Percentiles rank a stretch among this genome's conserved stretches.
Conservation (phyloP, 225 moss, liverwort and hornwort species). For the Sphagnum tenellum region DNA sequence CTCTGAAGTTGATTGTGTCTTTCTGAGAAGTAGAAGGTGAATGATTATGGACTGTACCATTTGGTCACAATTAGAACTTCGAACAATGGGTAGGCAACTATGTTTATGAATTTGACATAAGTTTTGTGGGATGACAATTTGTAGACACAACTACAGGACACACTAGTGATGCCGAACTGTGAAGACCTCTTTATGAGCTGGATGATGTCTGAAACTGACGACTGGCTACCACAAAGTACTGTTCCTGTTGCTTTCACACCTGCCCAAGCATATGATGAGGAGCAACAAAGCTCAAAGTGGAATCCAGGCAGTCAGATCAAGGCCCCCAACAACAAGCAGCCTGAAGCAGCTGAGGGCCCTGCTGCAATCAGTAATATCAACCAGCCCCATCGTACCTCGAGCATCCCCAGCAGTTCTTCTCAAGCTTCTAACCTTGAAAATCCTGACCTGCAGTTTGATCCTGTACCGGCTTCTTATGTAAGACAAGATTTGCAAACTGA, state of each 20-base stretch:
- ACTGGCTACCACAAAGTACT: slow-evolving; percentile 60
- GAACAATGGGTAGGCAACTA: no score
- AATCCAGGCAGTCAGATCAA: no score
- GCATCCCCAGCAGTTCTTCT: no score
- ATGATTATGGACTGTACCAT: background rate
- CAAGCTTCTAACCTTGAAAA: no score
- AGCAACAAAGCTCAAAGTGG: slow-evolving; percentile 9
- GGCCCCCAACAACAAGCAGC: no score
- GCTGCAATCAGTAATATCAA: no score
- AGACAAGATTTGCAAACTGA: no score
- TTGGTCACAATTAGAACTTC: background rate
- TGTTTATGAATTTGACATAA: background rate
- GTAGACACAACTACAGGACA: slow-evolving; percentile 71
- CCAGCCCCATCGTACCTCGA: no score
- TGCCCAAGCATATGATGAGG: slow-evolving; percentile 26
- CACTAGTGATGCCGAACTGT: slow-evolving; percentile 72
- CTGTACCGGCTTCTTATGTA: no score
- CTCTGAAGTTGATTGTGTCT: background rate
- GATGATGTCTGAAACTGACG: slow-evolving; percentile 70
- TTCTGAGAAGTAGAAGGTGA: no score
- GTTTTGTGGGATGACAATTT: background rate
- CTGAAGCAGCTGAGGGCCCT: no score
- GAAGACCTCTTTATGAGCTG: slow-evolving; percentile 66
- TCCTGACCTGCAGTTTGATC: no score
- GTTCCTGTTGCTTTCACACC: slow-evolving; percentile 62